phyloP scores from a whole-genome alignment of 1,284 basidiomycete species.

The Fistulinella staudtii region DNA sequence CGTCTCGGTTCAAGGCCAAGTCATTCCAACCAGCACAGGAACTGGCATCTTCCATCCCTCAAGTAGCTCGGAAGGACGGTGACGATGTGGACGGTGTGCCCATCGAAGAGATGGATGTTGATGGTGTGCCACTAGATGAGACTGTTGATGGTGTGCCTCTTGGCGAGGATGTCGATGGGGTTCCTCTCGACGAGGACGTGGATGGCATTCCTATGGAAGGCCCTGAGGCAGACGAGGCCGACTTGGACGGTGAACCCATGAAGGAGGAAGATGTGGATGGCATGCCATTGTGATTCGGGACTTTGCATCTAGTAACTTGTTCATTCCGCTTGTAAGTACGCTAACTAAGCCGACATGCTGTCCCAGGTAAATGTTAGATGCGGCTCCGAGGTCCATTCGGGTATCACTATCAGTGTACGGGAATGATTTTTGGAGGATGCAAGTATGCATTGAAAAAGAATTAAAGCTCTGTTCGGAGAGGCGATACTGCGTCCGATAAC shows the following conservation, averaged over 20 bases:
- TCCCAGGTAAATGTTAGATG: neutral
- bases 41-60: slow-evolving; percentile 26
- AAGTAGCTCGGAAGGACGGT: slow-evolving; percentile 38
- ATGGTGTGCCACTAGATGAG: slow-evolving; percentile 42
- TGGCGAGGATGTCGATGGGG: slow-evolving; percentile 35
- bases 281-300: slow-evolving; percentile 14
- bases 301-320: neutral
- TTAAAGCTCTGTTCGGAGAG: slow-evolving; percentile 29
- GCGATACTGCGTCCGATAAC: slow-evolving; percentile 15
- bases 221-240: slow-evolving; percentile 14
- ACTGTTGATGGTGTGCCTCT: slow-evolving; percentile 40
- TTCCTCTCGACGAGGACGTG: slow-evolving; percentile 29
- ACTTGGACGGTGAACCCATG: slow-evolving; percentile 33
- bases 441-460: neutral
- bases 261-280: slow-evolving; percentile 31
- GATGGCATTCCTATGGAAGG: slow-evolving; percentile 34
- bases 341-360: neutral
- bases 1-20: slow-evolving; percentile 73
- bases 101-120: slow-evolving; percentile 38
- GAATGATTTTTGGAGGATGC: no score
- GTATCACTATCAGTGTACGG: no score
- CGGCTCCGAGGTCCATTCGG: no score
- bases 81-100: slow-evolving; percentile 38
- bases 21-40: slow-evolving; percentile 68
- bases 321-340: neutral